Percentiles rank a stretch among this genome's conserved stretches.
These are phyloP conservation scores for Candida nemodendra DNA, from an alignment of 805 yeast species.

Conservation along the genomic window DNA sequence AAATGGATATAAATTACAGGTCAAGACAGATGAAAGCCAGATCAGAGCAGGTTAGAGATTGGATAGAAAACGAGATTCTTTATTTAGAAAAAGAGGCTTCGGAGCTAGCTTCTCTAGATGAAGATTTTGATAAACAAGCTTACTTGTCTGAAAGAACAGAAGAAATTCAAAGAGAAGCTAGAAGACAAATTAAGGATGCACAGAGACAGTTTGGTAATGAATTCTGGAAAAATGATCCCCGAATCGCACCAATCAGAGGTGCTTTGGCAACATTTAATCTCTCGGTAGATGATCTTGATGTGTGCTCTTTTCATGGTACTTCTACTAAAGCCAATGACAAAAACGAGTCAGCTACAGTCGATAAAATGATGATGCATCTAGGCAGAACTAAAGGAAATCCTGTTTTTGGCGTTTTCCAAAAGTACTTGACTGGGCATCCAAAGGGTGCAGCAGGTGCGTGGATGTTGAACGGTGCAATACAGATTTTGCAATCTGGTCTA, in stretches of 20 bases:
- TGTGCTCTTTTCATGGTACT: slow-evolving; percentile 99
- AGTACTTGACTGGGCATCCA: slow-evolving; percentile 98
- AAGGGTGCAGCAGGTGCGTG: slow-evolving; percentile 99
- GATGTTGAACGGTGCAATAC: slow-evolving; percentile 99
- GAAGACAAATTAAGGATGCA: slow-evolving; percentile 82
- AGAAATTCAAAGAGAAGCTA: slow-evolving; percentile 82
- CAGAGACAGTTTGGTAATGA: slow-evolving; percentile 94
- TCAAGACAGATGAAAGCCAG: slow-evolving; percentile 84
- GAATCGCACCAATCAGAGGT: slow-evolving; percentile 96
- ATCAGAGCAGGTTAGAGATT: slow-evolving; percentile 68
- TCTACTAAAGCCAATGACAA: slow-evolving; percentile 98
- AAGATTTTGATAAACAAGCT: slow-evolving; percentile 48
- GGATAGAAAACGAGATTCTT: slow-evolving; percentile 83
- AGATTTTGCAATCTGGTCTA: slow-evolving; percentile 85
- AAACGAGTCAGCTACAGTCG: slow-evolving; percentile 92
- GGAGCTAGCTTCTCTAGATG: slow-evolving; percentile 43
- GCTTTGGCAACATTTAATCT: slow-evolving; percentile 92
- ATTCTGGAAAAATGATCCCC: slow-evolving; percentile 85
- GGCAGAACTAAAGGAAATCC: slow-evolving; percentile 99
- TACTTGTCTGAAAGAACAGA: slow-evolving; percentile 82
- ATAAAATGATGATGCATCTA: slow-evolving; percentile 89
- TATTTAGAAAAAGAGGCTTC: slow-evolving; percentile 70
- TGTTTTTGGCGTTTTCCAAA: slow-evolving; percentile 97
- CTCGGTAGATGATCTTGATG: slow-evolving; percentile 91
- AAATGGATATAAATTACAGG: slow-evolving; percentile 90